Base-by-base conservation (phyloP, 208 protist genomes). In the Crithidia acanthocephali region DNA sequence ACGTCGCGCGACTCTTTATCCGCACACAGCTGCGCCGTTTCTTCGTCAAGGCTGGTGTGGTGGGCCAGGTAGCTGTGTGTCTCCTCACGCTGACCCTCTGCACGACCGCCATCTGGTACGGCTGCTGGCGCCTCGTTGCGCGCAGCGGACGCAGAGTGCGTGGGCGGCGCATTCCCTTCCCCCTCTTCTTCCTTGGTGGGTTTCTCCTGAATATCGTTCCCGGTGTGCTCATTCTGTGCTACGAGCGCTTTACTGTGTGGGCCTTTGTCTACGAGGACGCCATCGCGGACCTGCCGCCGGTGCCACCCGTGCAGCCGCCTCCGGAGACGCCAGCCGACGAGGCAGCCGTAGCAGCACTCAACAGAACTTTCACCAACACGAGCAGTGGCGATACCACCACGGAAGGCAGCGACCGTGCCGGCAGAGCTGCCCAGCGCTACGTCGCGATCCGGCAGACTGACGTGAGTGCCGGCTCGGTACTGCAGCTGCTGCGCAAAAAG, bases 201-300 rank as follows among this genome's bases (percentile, higher is more conserved):
- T 51, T 56, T 35, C 2, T 64, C 9, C 40, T 62, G 23, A 65
- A 51, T 45, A 8, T 57, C 22, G 25, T 69, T 8, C 30, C 70
- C 2, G 10, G 35, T 18, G 55, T 18, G 5, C 44, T 76, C 2
- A 53, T 76, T 25, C 47, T 61, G 44, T 33, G 16, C 3, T 69
- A 68, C 37, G 53, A 69, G 33, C 53, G 55, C 7, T 76, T 76
- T 37, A n/a, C 23, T 2, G 62, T 58, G 55, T 69, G 60, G 70
- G 62, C 35, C 0, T 69, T 69, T 28, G n/a, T 76, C 8, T 64
- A 76, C 44, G 70, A 76, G 55, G 61, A 76, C 45, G 45, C 20
- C 15, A 48, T 76, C 13, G 33, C 25, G 22, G 62, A 66, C 62
- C 70, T 76, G 32, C 62, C 62, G 18, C 62, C 70, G 5, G 55